Evolutionary conservation across 768 basidiomycete species (phyloP), one percentile per base, ranked within the genome.

Genomic region (Suillus spraguei): DNA sequence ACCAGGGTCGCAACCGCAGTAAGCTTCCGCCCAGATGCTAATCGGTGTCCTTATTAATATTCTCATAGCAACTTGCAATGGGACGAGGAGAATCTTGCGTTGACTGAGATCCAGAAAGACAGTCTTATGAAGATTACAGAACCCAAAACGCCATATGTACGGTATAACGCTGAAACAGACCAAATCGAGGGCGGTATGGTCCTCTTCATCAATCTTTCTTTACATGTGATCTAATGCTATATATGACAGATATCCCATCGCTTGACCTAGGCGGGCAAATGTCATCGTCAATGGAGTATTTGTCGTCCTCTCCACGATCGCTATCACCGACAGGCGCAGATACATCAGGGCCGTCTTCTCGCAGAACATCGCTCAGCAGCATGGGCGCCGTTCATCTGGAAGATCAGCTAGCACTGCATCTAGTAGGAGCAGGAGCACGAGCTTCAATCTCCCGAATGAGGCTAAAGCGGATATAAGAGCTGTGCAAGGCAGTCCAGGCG

Each of bases 121-220:
- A 95, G 93, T 66, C 80, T 95, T 72, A 98, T 97, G 95, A 98
- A 97, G 86, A 98, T 98, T 71, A 95, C 93, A 3, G 95, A 98
- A 71, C 95, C 95, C 60, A 98, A 98, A 84, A 98, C 95, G 11
- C 95, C 95, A 2, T 98, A 92, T 76, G 95, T 98, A 60, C 83
- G 94, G 68, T 96, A 95, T 76, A 91, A 95, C 70, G 84, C 92
- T 3, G 89, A 91, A 72, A 89, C 89, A n/a, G 93, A 95, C 74
- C 84, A 85, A 60, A 78, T 94, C 49, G 93, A 95, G 76, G 88
- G 91, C 66, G 94, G 95, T 94, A 53, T 74, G 71, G 80, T 77
- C n/a, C 24, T 62, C 22, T 42, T 16, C 9, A 24, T 5, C 20
- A 42, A 38, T 20, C 14, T 11, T 53, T 36, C 35, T 58, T 13